Base-by-base conservation (phyloP, 352 stramenopile genomes). In the Pythium oligandrum region DNA sequence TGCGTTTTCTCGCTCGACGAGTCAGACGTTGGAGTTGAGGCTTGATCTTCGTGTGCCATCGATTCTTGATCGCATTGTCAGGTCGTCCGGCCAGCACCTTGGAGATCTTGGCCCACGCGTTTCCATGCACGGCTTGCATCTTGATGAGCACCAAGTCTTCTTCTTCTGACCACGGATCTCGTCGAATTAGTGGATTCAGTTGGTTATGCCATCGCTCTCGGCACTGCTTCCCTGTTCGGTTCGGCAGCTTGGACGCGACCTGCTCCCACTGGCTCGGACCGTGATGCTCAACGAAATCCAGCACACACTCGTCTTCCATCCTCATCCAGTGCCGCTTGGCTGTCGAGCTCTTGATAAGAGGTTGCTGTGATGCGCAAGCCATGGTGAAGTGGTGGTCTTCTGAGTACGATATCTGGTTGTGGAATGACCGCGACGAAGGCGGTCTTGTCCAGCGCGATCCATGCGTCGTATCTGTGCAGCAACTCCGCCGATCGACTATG, bases 41-140 rank as follows among this genome's bases (percentile, higher is more conserved):
- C 38, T 42, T 42, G 42, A 59, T 17, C 32, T 52, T 61, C 10
- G 64, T 69, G 12, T 80, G 60, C 71, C 74, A 85, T 5, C 61
- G 71, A 47, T 83, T 83, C 49, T 85, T 85, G 34, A 78, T 62
- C 1, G 69, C 65, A 40, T 83, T 85, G 45, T 80, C 74, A 3
- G 71, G 80, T 7, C 74, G 62, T 2, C 74, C 74, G n/a, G 65
- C 62, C 8, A 85, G 64, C 37, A 53, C 31, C 4, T 70, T 57
- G 44, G 71, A 68, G 39, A 85, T 83, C 33, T 71, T 71, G 11
- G 70, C 63, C 74, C 74, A 85, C 9, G 64, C 48, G 34, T 85
- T 81, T 4, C 71, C 74, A 11, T 67, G 44, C 6, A 63, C 48
- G 0, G 30, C 38, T n/a, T 85, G 74, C 9, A 68, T 51, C 9